Evolutionary conservation across 1,284 basidiomycete species (phyloP), one percentile per base, ranked within the genome.

Genomic region (Stygiomarasmius scandens): DNA sequence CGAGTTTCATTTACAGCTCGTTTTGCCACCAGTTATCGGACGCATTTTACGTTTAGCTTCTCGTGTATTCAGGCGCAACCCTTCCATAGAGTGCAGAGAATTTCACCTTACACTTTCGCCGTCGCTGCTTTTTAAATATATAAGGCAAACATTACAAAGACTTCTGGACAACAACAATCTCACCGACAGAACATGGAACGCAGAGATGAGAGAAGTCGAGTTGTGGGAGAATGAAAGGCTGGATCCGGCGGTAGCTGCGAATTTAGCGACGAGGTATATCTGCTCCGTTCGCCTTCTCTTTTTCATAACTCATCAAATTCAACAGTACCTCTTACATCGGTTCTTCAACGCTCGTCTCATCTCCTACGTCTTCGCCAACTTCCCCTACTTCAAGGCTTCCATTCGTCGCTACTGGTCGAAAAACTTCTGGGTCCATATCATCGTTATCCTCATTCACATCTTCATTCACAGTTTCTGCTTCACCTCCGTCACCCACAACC

Each of bases 211-310:
- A 2, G 80, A 86, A 46, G 87, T 92, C 8, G 87, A 90, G 67
- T 67, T 92, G 16, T 92, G 82, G 77, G 90, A 92, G 76, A 92
- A 92, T 68, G 88, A 92, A 67, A 77, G 90, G 16, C 85, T 81
- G 73, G 71, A 66, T 14, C 55, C 56, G 2, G 49, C 45, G 1
- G 56, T 54, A 54, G 67, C 67, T 34, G 29, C 29, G 5, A 32
- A 5, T 32, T n/a, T n/a, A n/a, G n/a, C 5, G 23, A 16, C 52
- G 20, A 24, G 23, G 8, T 20, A 48, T 22, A 27, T 48, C 46
- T 11, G 8, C n/a, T 48, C 29, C 46, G 20, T n/a, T n/a, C n/a
- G n/a, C n/a, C n/a, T n/a, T n/a, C n/a, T n/a, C n/a, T n/a, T n/a
- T n/a, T n/a, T n/a, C n/a, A n/a, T n/a, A n/a, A n/a, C n/a, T n/a